These are phyloP conservation scores for Nitzschia inconspicua DNA, from an alignment of 108 stramenopile species.

Conservation along the genomic window DNA sequence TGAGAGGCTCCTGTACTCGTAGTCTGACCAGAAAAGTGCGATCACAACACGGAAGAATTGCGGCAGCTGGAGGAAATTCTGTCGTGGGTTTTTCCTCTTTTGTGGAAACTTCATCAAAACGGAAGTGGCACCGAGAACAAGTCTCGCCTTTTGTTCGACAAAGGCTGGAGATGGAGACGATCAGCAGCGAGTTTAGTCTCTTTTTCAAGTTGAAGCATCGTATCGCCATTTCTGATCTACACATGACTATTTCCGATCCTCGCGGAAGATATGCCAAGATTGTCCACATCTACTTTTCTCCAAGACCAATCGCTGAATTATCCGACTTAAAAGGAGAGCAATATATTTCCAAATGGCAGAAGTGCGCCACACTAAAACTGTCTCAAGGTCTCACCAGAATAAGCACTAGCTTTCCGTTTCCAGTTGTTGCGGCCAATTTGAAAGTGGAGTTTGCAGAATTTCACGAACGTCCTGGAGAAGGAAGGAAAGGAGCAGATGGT, in stretches of 20 bases:
- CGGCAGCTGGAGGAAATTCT: too few species aligned
- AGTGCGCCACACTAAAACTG: slow-evolving; percentile 59
- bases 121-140: slow-evolving; percentile 49
- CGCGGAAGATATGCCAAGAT: slow-evolving; percentile 75
- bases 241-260: slow-evolving; percentile 62
- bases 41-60: too few species aligned
- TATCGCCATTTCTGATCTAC: slow-evolving; percentile 60
- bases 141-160: slow-evolving; percentile 46
- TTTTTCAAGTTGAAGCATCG: slow-evolving; percentile 63
- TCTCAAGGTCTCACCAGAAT: slow-evolving; percentile 54
- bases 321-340: slow-evolving; percentile 51
- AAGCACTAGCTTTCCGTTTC: slow-evolving; percentile 38
- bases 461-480: slow-evolving; percentile 61
- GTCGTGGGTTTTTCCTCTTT: too few species aligned
- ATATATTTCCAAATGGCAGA: slow-evolving; percentile 61
- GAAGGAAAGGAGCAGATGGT: slow-evolving; percentile 46
- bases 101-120: too few species aligned
- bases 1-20: too few species aligned
- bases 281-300: slow-evolving; percentile 57
- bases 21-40: too few species aligned
- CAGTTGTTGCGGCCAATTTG: slow-evolving; percentile 75
- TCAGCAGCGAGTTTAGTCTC: slow-evolving; percentile 62
- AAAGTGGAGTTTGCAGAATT: slow-evolving; percentile 78
- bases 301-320: slow-evolving; percentile 50
- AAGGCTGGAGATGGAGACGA: slow-evolving; percentile 50